A percentile compares a stretch with the other conserved stretches of the same genome.
Evolutionary conservation across 805 yeast species (phyloP).

Genomic region (Candida awuae): DNA sequence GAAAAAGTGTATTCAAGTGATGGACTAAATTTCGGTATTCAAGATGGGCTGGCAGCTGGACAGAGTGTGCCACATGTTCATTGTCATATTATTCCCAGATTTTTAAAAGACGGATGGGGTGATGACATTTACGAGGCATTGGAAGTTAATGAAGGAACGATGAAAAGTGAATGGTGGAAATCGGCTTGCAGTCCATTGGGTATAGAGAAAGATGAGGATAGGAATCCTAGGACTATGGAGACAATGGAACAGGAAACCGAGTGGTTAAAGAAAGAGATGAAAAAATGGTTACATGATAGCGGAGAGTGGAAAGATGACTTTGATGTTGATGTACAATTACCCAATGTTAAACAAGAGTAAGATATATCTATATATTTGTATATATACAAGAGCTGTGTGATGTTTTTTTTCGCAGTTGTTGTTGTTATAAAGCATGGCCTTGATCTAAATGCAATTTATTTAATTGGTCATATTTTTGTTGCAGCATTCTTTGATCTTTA

Average conservation of each 20-base stretch:
- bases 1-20: constrained; percentile 66
- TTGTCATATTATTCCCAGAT: constrained; percentile 88
- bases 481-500: constrained; percentile 15
- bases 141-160: constrained; percentile 46
- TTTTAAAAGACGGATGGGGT: constrained; percentile 47
- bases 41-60: constrained; percentile 95
- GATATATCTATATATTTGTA: neutral
- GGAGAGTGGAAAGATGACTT: constrained; percentile 3
- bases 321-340: neutral
- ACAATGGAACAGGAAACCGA: constrained; percentile 69
- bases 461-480: constrained; percentile 15
- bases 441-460: constrained; percentile 20
- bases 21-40: constrained; percentile 82
- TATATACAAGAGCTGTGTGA: too few species aligned
- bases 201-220: constrained; percentile 40
- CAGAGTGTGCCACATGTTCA: constrained; percentile 95
- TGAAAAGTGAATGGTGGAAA: constrained; percentile 24
- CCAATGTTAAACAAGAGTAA: neutral
- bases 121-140: constrained; percentile 67
- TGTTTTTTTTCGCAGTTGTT: too few species aligned
- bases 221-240: constrained; percentile 50
- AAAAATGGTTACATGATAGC: constrained; percentile 18
- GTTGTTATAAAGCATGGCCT: constrained; percentile 6
- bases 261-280: constrained; percentile 39
- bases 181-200: constrained; percentile 23